phyloP scores from a whole-genome alignment of 305 asterid genomes.

The Solanum hybrid region DNA sequence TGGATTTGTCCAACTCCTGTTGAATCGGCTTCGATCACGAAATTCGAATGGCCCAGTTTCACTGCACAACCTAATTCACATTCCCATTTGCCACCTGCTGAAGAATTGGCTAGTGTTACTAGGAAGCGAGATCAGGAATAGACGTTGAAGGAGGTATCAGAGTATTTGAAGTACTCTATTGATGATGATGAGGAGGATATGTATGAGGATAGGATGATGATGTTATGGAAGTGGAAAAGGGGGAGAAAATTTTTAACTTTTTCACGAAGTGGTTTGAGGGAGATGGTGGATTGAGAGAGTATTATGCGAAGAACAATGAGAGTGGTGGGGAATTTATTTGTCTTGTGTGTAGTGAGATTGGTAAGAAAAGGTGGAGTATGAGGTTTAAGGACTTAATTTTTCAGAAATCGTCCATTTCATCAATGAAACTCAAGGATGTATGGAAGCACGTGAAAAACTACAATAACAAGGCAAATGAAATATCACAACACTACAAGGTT shows the following conservation, averaged over 20 bases:
- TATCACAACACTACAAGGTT: too few species aligned
- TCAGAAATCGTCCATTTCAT: too few species aligned
- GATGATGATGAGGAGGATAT: not conserved
- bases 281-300: not conserved
- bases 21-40: not conserved
- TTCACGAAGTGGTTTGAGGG: not conserved
- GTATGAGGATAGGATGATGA: not conserved
- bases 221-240: not conserved
- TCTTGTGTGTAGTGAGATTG: not conserved
- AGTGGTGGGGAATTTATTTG: not conserved
- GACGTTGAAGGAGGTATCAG: not conserved
- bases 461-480: too few species aligned
- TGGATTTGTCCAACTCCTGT: constrained; percentile 34
- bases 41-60: constrained; percentile 27
- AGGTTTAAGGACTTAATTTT: not conserved
- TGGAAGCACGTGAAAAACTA: too few species aligned
- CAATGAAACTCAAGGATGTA: too few species aligned
- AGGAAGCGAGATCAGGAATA: not conserved
- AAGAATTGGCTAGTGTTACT: not conserved
- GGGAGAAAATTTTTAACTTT: not conserved
- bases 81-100: not conserved
- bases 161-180: not conserved
- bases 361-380: not conserved
- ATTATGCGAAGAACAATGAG: not conserved
- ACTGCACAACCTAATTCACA: not conserved